These are phyloP conservation scores for Coemansia sp. DNA, from an alignment of 192 early-diverging fungal genomes.

Conservation along the genomic window DNA sequence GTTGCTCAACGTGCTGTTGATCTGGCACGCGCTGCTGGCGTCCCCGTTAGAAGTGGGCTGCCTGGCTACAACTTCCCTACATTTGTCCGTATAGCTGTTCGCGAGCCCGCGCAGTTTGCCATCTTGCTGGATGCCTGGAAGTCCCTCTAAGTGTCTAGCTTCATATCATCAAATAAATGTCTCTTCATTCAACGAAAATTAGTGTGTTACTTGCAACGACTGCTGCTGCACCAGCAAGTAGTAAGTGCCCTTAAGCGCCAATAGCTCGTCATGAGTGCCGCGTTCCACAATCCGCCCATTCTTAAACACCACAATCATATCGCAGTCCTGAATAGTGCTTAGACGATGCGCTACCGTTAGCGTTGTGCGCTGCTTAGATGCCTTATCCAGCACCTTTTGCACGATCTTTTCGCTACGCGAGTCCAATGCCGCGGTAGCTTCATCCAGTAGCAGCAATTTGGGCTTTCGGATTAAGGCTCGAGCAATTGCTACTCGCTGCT, in stretches of 20 bases:
- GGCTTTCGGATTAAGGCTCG: constrained; percentile 67
- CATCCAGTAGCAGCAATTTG: constrained; percentile 74
- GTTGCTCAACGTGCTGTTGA: constrained; percentile 64
- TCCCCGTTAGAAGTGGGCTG: constrained; percentile 77
- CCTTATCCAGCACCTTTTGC: constrained; percentile 71
- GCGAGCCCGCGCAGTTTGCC: constrained; percentile 66
- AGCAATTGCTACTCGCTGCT: constrained; percentile 71
- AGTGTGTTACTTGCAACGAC: constrained; percentile 50
- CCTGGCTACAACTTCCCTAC: constrained; percentile 74
- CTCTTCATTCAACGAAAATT: not conserved
- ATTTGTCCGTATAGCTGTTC: constrained; percentile 74
- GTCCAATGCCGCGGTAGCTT: constrained; percentile 82
- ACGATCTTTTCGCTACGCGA: constrained; percentile 77
- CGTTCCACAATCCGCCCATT: constrained; percentile 64
- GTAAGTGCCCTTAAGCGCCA: constrained; percentile 61
- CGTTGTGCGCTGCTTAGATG: constrained; percentile 69
- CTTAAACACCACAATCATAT: constrained; percentile 72
- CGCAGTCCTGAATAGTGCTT: constrained; percentile 78
- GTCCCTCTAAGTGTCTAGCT: constrained; percentile 14
- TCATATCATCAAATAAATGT: not conserved
- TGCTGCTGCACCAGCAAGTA: constrained; percentile 62
- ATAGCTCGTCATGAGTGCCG: constrained; percentile 66
- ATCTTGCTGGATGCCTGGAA: constrained; percentile 73
- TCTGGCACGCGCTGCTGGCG: constrained; percentile 70
- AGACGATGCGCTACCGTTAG: constrained; percentile 74